Base-by-base conservation (phyloP, 1,139 yeast species). In the Taiozyma sp. region DNA sequence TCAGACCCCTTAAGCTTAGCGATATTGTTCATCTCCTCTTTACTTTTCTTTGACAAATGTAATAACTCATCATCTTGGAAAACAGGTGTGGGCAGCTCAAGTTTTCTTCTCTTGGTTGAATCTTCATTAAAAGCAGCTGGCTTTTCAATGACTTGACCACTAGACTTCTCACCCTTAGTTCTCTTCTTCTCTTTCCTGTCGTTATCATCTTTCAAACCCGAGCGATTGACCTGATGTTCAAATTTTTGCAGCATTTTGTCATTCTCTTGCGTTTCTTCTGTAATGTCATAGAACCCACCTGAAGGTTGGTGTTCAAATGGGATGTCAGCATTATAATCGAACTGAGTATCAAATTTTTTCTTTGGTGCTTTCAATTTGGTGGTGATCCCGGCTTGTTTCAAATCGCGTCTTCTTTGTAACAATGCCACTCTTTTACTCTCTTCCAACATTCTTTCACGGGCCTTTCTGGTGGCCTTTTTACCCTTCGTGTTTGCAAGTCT, bases 401-500 rank as follows among this genome's bases (percentile, higher is more conserved):
- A 72, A 60, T 91, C 97, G 56, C 97, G 73, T 55, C 97, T 75
- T 60, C 86, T 87, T 60, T 91, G 96, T 16, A 92, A 66, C 52
- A 85, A 70, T 0, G 97, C 90, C 23, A 90, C 74, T 43, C 96
- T 71, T 60, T 82, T 79, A 52, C 88, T 84, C 63, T 87, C 92
- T 48, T 84, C 88, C 32, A 83, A 65, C 80, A 90, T 79, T 51
- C 95, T 74, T 63, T 93, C 99, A 51, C 99, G 75, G 4, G 87
- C 90, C 65, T 92, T 89, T 54, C 99, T 71, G 55, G 91, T 88
- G 1, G 98, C 98, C 69, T 93, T 93, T 61, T 92, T 91, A 55
- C 99, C 99, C 65, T 87, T 93, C 0, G 97, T 92, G 62, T 90
- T 92, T 10, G 96, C 90, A 57, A 93, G 71, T 60, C 99, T 78